Evolutionary conservation across 73 alveolate genomes (phyloP), one percentile per base, ranked within the genome.

Genomic region (Stentor roeselii): DNA sequence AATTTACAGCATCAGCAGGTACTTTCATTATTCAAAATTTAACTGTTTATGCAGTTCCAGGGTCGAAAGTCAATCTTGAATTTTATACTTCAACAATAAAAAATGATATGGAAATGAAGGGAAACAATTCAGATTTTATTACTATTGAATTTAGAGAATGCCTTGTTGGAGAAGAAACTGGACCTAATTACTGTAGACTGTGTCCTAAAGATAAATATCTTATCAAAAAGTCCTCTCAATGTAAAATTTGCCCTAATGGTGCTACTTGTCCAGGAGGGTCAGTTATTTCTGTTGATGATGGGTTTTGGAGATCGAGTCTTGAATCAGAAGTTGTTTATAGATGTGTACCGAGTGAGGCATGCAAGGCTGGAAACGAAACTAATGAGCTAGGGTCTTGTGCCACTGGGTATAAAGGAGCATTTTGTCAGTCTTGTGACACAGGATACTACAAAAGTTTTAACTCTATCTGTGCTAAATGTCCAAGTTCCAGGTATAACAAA

Each of bases 341-440:
- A 0, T 67, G 80, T 2, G 42, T 21, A 2, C 15, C 11, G 14
- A 0, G 27, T 67, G n/a, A 21, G 14, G 41, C 50, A 1, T 67
- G 80, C 2, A 21, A 27, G 34, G 80, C 42, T 21, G n/a, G 41
- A 21, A 21, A 21, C 11, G 41, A 1, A 32, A 21, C 80, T 67
- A n/a, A 36, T 67, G 14, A 67, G 21, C 2, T 67, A 40, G 96
- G 96, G 0, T 89, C 83, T 32, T 91, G 96, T 59, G 42, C 60
- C 3, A 87, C 82, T 2, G 96, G 96, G 11, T 88, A 78, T 42
- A 83, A 85, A 78, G 96, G 96, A 1, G 86, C 88, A 0, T 77
- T 91, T 3, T 91, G 96, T 75, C 61, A 89, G 76, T 84, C 92
- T 3, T 91, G 96, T 82, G n/a, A 78, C 83, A 91, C 93, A 35